phyloP scores from a whole-genome alignment of 2,329 filamentous ascomycete genomes.

The Verticillium nubilum region DNA sequence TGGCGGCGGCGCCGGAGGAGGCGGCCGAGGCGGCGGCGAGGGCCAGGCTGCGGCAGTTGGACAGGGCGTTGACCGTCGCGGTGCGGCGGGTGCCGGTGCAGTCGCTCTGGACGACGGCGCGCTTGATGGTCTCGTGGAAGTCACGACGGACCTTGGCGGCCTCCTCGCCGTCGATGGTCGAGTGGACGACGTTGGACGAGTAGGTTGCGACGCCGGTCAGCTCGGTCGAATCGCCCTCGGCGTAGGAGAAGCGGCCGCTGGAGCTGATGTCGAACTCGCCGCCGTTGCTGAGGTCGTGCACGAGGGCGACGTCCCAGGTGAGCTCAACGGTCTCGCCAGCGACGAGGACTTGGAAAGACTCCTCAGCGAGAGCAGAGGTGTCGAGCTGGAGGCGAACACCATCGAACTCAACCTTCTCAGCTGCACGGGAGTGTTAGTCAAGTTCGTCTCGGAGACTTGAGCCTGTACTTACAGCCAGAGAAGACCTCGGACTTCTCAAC shows the following conservation, averaged over 20 bases:
- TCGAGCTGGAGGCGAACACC: slow-evolving; percentile 46
- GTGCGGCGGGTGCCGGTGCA: slow-evolving; percentile 44
- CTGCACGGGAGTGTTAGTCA: slow-evolving; percentile 18
- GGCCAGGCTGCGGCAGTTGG: slow-evolving; percentile 49
- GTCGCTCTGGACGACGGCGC: slow-evolving; percentile 44
- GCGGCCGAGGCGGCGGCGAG: slow-evolving; percentile 45
- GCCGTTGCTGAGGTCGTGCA: slow-evolving; percentile 44
- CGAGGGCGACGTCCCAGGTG: slow-evolving; percentile 49
- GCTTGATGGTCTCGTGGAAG: slow-evolving; percentile 36
- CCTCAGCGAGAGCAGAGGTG: slow-evolving; percentile 35
- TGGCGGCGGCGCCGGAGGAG: slow-evolving; percentile 39
- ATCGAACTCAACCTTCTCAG: slow-evolving; percentile 40
- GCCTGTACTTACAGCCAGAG: slow-evolving; percentile 34
- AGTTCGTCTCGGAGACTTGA: neutral
- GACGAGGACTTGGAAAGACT: slow-evolving; percentile 44
- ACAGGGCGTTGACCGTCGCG: slow-evolving; percentile 43
- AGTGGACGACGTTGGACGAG: slow-evolving; percentile 51
- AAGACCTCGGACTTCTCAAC: slow-evolving; percentile 49
- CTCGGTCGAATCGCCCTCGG: slow-evolving; percentile 42
- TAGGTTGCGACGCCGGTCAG: slow-evolving; percentile 52
- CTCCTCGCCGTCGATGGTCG: slow-evolving; percentile 49
- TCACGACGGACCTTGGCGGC: slow-evolving; percentile 45
- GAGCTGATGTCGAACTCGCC: slow-evolving; percentile 53
- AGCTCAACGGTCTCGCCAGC: slow-evolving; percentile 44
- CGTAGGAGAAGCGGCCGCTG: slow-evolving; percentile 50